A percentile compares a stretch with the other conserved stretches of the same genome.
These are phyloP conservation scores for Haematococcus lacustris DNA, from an alignment of 139 green algal species.

Conservation along the genomic window DNA sequence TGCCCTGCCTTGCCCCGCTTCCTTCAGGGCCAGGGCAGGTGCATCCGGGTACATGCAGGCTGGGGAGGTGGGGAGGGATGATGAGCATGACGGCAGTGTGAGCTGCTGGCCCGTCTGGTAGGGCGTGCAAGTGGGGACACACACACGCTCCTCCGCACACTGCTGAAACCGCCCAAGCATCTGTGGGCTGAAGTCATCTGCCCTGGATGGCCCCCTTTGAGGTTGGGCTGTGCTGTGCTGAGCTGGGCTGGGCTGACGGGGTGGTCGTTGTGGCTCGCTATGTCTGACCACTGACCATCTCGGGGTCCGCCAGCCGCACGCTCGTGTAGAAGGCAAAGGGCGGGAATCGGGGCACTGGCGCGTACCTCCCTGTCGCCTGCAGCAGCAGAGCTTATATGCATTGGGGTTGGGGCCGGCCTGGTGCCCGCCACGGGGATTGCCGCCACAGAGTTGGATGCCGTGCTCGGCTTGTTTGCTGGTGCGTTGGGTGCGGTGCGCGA, in stretches of 20 bases:
- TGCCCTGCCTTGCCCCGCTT: too few species aligned
- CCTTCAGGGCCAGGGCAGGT: too few species aligned
- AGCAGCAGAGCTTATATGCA: too few species aligned
- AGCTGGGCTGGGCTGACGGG: too few species aligned
- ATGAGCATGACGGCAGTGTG: neutral
- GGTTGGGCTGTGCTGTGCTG: neutral
- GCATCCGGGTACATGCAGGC: too few species aligned
- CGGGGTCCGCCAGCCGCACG: conserved; percentile 72
- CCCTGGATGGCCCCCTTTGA: neutral
- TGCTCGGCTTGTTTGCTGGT: too few species aligned
- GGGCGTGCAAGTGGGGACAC: neutral
- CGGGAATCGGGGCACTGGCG: conserved; percentile 58
- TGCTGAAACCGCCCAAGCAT: neutral
- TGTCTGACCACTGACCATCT: conserved; percentile 41
- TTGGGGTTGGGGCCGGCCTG: too few species aligned
- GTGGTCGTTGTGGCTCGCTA: too few species aligned
- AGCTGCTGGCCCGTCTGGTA: neutral
- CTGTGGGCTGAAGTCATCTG: neutral
- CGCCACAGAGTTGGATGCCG: too few species aligned
- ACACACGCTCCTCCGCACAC: neutral
- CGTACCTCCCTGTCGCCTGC: conserved; percentile 28
- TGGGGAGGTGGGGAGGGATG: neutral
- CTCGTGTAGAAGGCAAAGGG: conserved; percentile 80
- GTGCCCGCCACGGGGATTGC: too few species aligned
- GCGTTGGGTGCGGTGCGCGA: too few species aligned